These are phyloP conservation scores for Mitragyna speciosa DNA, from an alignment of 257 asterid genomes.

Conservation along the genomic window DNA sequence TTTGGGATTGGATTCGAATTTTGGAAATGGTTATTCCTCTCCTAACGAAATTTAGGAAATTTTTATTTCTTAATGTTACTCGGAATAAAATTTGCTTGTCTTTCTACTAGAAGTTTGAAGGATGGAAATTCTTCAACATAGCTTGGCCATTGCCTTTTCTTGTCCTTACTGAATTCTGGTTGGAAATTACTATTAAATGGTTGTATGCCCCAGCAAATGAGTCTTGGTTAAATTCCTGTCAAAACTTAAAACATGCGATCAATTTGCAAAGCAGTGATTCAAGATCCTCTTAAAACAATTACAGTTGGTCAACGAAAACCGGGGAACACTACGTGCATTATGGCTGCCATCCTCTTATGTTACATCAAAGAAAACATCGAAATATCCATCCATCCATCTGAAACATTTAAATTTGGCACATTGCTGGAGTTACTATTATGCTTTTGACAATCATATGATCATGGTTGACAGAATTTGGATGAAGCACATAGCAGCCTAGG, in stretches of 20 bases:
- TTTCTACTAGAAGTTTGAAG: not conserved
- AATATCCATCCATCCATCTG: not conserved
- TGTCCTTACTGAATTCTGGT: conserved; percentile 4
- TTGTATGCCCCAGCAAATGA: not conserved
- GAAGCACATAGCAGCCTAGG: conserved; percentile 99
- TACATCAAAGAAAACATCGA: not conserved
- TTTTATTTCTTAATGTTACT: not conserved
- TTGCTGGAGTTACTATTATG: not conserved
- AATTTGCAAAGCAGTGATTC: not conserved
- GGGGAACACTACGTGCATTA: not conserved
- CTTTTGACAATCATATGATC: conserved; percentile 18
- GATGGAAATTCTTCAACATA: not conserved
- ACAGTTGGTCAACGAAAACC: not conserved
- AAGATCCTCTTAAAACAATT: not conserved
- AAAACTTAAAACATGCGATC: not conserved
- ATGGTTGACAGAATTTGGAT: conserved; percentile 70
- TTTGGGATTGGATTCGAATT: not conserved
- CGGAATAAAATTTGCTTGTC: not conserved
- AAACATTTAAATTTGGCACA: not conserved
- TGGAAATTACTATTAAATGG: not conserved
- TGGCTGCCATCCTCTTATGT: not conserved
- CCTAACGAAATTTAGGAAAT: not conserved
- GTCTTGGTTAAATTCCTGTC: not conserved
- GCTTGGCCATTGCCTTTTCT: not conserved
- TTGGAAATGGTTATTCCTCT: not conserved